Conservation (phyloP, 257 asterid genomes). For the Catharanthus roseus region DNA sequence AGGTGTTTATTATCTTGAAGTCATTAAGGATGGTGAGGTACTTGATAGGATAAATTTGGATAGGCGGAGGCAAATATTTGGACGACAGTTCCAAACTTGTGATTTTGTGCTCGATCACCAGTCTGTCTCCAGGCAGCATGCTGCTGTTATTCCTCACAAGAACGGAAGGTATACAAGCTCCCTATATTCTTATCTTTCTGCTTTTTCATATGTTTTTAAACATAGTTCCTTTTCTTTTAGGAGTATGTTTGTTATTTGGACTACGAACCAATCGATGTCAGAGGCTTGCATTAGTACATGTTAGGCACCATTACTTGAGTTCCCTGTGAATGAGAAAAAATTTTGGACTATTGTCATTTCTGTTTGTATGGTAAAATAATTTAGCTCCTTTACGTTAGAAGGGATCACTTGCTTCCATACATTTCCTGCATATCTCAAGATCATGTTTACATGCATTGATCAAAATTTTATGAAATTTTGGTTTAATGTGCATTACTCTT, state of each 20-base stretch:
- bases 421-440: not conserved
- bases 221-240: not conserved
- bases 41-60: constrained; percentile 73
- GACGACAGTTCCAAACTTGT: constrained; percentile 87
- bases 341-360: not conserved
- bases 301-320: not conserved
- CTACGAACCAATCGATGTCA: too few relatives aligned
- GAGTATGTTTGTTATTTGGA: not conserved
- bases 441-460: not conserved
- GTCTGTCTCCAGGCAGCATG: constrained; percentile 97
- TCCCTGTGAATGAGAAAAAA: not conserved
- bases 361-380: not conserved
- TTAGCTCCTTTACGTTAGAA: not conserved
- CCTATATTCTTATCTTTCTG: constrained; percentile 3
- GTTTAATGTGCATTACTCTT: constrained; percentile 18
- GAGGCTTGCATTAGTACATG: not conserved
- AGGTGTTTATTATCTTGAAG: constrained; percentile 83
- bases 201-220: not conserved
- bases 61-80: constrained; percentile 77
- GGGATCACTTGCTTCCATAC: not conserved
- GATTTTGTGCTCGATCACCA: constrained; percentile 98
- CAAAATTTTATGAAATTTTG: not conserved
- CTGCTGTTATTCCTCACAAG: constrained; percentile 89
- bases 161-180: constrained; percentile 58
- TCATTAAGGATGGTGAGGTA: constrained; percentile 91